Percentiles rank a stretch among this genome's conserved stretches.
phyloP scores from a whole-genome alignment of 139 green algal species.

The Axilococcus clingmanii region DNA sequence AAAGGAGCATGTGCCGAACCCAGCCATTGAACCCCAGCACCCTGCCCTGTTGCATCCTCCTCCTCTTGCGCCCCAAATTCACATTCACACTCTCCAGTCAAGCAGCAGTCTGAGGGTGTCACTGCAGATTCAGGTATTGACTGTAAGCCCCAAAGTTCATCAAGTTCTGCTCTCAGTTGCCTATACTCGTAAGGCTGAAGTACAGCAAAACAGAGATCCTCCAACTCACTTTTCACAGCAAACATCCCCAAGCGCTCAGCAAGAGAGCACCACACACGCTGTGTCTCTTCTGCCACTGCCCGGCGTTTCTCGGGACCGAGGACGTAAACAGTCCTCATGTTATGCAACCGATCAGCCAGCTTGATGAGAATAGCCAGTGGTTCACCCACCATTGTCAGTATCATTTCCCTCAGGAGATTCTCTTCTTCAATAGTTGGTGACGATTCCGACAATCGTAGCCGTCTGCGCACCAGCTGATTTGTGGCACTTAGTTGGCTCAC shows the following conservation, averaged over 20 bases:
- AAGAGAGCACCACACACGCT: slow-evolving; percentile 84
- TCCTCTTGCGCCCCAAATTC: slow-evolving; percentile 5
- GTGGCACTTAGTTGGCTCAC: slow-evolving; percentile 75
- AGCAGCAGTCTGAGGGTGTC: slow-evolving; percentile 10
- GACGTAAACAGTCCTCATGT: slow-evolving; percentile 89
- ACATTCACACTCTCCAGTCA: no score
- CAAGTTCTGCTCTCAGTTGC: slow-evolving; percentile 36
- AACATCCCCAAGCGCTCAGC: slow-evolving; percentile 87
- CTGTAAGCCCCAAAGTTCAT: slow-evolving; percentile 30
- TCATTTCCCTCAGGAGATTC: slow-evolving; percentile 43
- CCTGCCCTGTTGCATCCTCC: neutral
- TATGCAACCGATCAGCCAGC: slow-evolving; percentile 92
- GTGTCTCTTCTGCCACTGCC: slow-evolving; percentile 76
- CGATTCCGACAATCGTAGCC: slow-evolving; percentile 37
- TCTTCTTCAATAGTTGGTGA: slow-evolving; percentile 26
- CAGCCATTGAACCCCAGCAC: neutral
- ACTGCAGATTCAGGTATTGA: slow-evolving; percentile 10
- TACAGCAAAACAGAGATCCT: slow-evolving; percentile 95
- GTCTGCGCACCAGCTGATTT: slow-evolving; percentile 77
- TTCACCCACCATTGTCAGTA: slow-evolving; percentile 68
- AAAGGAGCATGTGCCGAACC: neutral
- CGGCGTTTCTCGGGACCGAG: slow-evolving; percentile 59
- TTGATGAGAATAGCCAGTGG: slow-evolving; percentile 88
- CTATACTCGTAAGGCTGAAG: slow-evolving; percentile 56
- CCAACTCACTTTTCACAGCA: slow-evolving; percentile 75